phyloP scores from a whole-genome alignment of 257 asterid species.

The Nicotiana obtusifolia region DNA sequence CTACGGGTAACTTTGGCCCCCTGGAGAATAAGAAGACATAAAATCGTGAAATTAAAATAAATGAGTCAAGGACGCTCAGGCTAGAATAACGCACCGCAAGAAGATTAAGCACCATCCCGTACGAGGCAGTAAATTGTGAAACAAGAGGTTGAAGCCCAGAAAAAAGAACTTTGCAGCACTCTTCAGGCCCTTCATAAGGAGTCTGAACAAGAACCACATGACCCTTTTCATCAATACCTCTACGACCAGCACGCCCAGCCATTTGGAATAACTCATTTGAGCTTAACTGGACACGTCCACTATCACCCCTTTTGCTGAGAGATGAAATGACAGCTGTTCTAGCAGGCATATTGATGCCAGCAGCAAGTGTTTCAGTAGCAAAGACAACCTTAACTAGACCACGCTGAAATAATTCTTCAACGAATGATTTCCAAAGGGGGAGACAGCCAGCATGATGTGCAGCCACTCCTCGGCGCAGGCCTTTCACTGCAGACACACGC shows the following conservation, averaged over 20 bases:
- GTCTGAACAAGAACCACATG: slow-evolving; percentile 90
- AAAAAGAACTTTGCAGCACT: slow-evolving; percentile 86
- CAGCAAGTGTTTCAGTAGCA: slow-evolving; percentile 99
- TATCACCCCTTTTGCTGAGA: slow-evolving; percentile 86
- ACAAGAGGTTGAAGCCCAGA: slow-evolving; percentile 94
- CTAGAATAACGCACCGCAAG: slow-evolving; percentile 57
- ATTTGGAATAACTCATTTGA: slow-evolving; percentile 92
- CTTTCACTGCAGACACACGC: slow-evolving; percentile 82
- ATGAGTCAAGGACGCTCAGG: slow-evolving; percentile 13
- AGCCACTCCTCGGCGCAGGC: slow-evolving; percentile 93
- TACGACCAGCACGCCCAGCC: slow-evolving; percentile 99
- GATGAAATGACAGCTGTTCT: slow-evolving; percentile 94
- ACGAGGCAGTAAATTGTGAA: slow-evolving; percentile 96
- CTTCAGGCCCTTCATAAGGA: slow-evolving; percentile 90
- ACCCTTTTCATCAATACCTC: slow-evolving; percentile 94
- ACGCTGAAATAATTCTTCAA: slow-evolving; percentile 85
- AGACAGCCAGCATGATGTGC: slow-evolving; percentile 99
- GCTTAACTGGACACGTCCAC: slow-evolving; percentile 69
- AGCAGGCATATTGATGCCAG: slow-evolving; percentile 99
- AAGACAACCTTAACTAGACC: slow-evolving; percentile 96
- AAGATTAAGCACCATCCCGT: slow-evolving; percentile 99
- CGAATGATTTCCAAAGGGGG: slow-evolving; percentile 95
- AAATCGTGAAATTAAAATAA: slow-evolving; percentile 15
- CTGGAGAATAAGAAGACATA: slow-evolving; percentile 39
- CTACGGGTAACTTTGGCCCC: slow-evolving; percentile 74